Conservation (phyloP, 2,329 filamentous ascomycete genomes). For the Ophidiomyces ophidiicola region DNA sequence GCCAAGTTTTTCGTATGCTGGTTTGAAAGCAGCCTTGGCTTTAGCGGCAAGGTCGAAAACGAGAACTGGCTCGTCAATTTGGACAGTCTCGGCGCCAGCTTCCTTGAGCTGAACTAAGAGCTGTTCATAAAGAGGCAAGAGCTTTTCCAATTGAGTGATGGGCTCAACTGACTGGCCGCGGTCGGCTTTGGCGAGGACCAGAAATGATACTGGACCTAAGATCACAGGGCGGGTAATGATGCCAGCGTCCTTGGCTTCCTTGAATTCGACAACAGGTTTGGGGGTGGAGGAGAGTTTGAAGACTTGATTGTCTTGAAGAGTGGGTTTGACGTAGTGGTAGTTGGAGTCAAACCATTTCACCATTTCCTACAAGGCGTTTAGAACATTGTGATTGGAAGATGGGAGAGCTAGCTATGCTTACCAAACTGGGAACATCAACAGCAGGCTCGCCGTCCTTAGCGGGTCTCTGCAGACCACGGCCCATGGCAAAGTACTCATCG, state of each 20-base stretch:
- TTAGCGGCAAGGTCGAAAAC: constrained; percentile 86
- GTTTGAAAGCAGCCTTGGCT: constrained; percentile 95
- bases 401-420: constrained; percentile 28
- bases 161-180: constrained; percentile 85
- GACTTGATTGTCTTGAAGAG: constrained; percentile 88
- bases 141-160: constrained; percentile 85
- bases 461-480: constrained; percentile 91
- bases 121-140: constrained; percentile 88
- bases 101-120: constrained; percentile 87
- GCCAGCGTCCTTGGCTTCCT: constrained; percentile 95
- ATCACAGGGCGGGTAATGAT: constrained; percentile 87
- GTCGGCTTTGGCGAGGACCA: constrained; percentile 95
- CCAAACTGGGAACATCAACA: constrained; percentile 78
- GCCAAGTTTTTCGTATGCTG: constrained; percentile 78
- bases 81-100: constrained; percentile 88
- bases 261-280: constrained; percentile 90
- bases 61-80: constrained; percentile 95
- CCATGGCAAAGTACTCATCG: constrained; percentile 99
- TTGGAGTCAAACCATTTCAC: constrained; percentile 99
- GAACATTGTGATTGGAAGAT: constrained; percentile 2
- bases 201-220: constrained; percentile 92
- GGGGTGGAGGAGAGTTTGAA: constrained; percentile 80
- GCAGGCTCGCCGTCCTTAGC: constrained; percentile 38
- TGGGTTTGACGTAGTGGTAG: constrained; percentile 99
- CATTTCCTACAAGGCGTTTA: constrained; percentile 58